phyloP scores from a whole-genome alignment of 1,284 basidiomycete genomes.

The Pseudozyma hubeiensis region DNA sequence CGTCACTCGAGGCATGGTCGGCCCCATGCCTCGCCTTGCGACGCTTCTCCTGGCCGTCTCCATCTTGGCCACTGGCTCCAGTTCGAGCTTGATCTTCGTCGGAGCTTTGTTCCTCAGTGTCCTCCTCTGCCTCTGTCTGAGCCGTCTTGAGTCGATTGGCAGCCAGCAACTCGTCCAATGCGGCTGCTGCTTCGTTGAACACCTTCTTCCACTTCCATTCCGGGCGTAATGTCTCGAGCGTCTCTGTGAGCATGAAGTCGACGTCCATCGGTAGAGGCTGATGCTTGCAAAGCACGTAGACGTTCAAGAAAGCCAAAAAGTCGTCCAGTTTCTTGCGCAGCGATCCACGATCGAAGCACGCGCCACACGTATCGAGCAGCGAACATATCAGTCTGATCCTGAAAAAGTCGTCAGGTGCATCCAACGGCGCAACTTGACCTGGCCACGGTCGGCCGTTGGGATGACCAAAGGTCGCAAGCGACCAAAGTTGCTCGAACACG shows the following conservation, averaged over 20 bases:
- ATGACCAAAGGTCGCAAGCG: conserved; percentile 93
- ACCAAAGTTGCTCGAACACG: conserved; percentile 94
- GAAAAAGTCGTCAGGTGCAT: conserved; percentile 96
- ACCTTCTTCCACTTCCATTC: conserved; percentile 74
- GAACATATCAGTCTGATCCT: conserved; percentile 90
- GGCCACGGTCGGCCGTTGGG: conserved; percentile 91
- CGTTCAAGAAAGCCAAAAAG: conserved; percentile 92
- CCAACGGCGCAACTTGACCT: conserved; percentile 79
- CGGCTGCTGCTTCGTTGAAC: conserved; percentile 83
- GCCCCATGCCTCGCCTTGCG: conserved; percentile 75
- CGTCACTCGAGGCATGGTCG: conserved; percentile 61
- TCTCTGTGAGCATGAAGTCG: conserved; percentile 95
- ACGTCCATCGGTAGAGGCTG: conserved; percentile 89
- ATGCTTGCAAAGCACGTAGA: conserved; percentile 88
- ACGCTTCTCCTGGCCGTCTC: conserved; percentile 72
- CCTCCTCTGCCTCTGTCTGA: conserved; percentile 19
- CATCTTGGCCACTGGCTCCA: conserved; percentile 68
- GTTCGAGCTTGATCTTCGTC: conserved; percentile 41
- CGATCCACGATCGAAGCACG: conserved; percentile 93
- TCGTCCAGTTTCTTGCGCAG: conserved; percentile 91
- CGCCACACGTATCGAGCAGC: conserved; percentile 93
- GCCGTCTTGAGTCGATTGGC: conserved; percentile 51
- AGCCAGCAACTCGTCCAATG: conserved; percentile 88
- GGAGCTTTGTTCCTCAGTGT: conserved; percentile 22
- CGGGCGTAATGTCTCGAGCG: conserved; percentile 75